A percentile compares a stretch with the other conserved stretches of the same genome.
These are phyloP conservation scores for Colletotrichum musicola DNA, from an alignment of 2,329 filamentous ascomycete genomes.

Conservation along the genomic window DNA sequence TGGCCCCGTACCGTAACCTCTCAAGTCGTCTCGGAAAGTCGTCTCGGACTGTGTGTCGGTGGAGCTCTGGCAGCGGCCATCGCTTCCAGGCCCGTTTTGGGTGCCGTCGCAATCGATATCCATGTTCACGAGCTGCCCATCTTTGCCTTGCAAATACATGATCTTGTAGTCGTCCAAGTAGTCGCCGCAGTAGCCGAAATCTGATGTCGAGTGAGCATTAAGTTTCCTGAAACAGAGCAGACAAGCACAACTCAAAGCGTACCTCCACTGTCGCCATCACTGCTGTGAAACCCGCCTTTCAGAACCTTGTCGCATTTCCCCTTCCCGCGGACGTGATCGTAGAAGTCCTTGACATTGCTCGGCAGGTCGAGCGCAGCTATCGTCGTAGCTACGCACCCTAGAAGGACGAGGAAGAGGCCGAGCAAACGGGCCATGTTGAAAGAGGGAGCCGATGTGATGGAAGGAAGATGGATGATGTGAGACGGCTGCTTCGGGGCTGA, in stretches of 20 bases:
- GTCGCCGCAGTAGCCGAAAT: conserved; percentile 61
- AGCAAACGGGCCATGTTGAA: conserved; percentile 4
- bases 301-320: conserved; percentile 54
- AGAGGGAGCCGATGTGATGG: background rate
- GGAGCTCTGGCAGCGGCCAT: conserved; percentile 59
- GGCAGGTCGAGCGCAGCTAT: conserved; percentile 51
- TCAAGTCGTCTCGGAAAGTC: conserved; percentile 57
- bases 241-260: conserved; percentile 23
- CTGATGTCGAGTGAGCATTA: conserved; percentile 38
- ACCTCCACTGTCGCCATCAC: conserved; percentile 52
- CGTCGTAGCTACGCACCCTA: background rate
- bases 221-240: background rate
- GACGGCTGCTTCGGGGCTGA: conserved; percentile 19
- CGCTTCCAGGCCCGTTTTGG: conserved; percentile 52
- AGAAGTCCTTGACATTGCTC: conserved; percentile 55
- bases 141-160: conserved; percentile 62
- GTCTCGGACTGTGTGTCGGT: conserved; percentile 60
- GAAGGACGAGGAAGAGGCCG: background rate
- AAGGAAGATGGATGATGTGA: conserved; percentile 15
- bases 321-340: conserved; percentile 53
- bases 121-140: conserved; percentile 63
- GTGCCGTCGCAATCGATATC: conserved; percentile 71
- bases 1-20: conserved; percentile 50
- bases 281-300: conserved; percentile 56
- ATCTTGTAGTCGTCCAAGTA: conserved; percentile 54